Conservation (phyloP, 169 alveolate genomes). For the Plasmodium fragile region DNA sequence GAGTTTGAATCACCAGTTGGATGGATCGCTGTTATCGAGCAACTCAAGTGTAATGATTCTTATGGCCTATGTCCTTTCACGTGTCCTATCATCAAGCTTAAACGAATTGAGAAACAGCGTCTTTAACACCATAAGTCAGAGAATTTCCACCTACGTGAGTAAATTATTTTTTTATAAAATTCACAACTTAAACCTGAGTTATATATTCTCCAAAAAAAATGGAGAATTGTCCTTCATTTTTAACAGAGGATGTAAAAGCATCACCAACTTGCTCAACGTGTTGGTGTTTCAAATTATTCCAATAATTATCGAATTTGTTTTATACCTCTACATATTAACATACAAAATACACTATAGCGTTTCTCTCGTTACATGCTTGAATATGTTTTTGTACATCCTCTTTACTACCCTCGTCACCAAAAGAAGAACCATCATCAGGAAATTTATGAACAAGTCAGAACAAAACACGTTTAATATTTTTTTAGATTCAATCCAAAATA, state of each 20-base stretch:
- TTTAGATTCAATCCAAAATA: slow-evolving; percentile 87
- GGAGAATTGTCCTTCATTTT: slow-evolving; percentile 85
- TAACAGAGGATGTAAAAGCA: slow-evolving; percentile 85
- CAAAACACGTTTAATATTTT: slow-evolving; percentile 88
- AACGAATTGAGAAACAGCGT: slow-evolving; percentile 84
- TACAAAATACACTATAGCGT: slow-evolving; percentile 88
- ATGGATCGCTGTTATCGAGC: neutral
- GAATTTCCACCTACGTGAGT: slow-evolving; percentile 81
- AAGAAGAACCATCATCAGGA: slow-evolving; percentile 86
- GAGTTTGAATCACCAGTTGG: neutral
- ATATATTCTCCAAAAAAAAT: slow-evolving; percentile 82
- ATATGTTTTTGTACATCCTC: slow-evolving; percentile 85
- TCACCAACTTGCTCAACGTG: slow-evolving; percentile 82
- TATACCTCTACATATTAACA: slow-evolving; percentile 86
- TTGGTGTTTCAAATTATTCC: slow-evolving; percentile 88
- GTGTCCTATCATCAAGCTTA: slow-evolving; percentile 69
- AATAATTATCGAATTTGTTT: slow-evolving; percentile 86
- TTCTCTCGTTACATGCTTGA: slow-evolving; percentile 85
- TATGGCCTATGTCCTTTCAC: slow-evolving; percentile 52
- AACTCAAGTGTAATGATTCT: slow-evolving; percentile 39
- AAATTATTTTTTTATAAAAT: slow-evolving; percentile 84
- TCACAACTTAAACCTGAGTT: slow-evolving; percentile 82
- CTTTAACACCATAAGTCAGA: slow-evolving; percentile 84
- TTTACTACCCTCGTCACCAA: slow-evolving; percentile 88
- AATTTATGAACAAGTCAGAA: slow-evolving; percentile 87